Evolutionary conservation across 208 protist genomes (phyloP).

Genomic region (Crithidia brevicula): DNA sequence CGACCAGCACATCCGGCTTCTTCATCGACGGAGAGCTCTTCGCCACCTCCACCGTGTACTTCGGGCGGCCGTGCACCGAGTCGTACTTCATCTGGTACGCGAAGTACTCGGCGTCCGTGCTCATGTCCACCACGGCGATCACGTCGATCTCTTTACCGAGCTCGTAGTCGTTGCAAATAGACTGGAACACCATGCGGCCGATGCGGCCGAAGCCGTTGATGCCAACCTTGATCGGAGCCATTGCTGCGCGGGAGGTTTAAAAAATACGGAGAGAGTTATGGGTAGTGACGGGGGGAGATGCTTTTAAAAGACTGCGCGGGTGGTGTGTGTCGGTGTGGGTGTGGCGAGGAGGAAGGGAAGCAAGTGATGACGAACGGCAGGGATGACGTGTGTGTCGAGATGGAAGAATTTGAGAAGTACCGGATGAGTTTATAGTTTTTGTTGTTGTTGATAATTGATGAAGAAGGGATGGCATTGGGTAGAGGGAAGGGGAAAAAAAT

Average conservation of each 20-base stretch:
- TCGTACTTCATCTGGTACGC: conserved; percentile 97
- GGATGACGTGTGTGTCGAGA: too few relatives aligned
- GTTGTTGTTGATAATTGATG: too few relatives aligned
- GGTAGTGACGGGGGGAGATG: too few relatives aligned
- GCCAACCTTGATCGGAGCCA: conserved; percentile 88
- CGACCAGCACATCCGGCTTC: conserved; percentile 78
- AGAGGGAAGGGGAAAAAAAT: too few relatives aligned
- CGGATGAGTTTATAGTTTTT: too few relatives aligned
- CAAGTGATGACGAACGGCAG: too few relatives aligned
- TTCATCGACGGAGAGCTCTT: conserved; percentile 72
- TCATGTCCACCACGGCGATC: conserved; percentile 97
- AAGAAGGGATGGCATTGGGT: too few relatives aligned
- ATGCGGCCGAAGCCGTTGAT: conserved; percentile 99
- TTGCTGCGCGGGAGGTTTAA: conserved; percentile 16
- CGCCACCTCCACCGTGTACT: conserved; percentile 64
- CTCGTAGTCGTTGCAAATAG: conserved; percentile 72
- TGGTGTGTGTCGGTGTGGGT: too few relatives aligned
- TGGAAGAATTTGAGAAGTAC: too few relatives aligned
- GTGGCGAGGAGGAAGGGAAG: too few relatives aligned
- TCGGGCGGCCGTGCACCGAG: conserved; percentile 95
- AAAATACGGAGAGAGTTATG: too few relatives aligned
- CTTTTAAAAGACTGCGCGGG: too few relatives aligned
- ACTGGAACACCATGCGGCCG: conserved; percentile 97
- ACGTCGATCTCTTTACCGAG: conserved; percentile 86
- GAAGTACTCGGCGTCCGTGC: conserved; percentile 97